A percentile compares a stretch with the other conserved stretches of the same genome.
Conservation (phyloP, 2,329 filamentous ascomycete genomes). For the Neopestalotiopsis sp. region DNA sequence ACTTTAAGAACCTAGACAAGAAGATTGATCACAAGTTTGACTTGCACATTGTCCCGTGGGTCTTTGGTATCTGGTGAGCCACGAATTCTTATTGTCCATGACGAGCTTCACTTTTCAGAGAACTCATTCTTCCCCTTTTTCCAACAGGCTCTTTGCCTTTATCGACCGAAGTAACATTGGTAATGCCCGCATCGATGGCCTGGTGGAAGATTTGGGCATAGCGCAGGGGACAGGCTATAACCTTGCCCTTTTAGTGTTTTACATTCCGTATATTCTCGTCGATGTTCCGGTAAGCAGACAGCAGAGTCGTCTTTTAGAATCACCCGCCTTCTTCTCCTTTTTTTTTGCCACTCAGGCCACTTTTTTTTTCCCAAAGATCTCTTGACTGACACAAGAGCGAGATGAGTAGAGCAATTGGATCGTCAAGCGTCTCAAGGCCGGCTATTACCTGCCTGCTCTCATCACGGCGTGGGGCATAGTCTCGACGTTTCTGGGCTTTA, state of each 20-base stretch:
- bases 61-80: conserved; percentile 30
- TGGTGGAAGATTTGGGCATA: conserved; percentile 65
- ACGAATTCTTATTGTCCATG: not conserved
- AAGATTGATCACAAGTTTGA: conserved; percentile 29
- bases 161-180: conserved; percentile 77
- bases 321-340: not conserved
- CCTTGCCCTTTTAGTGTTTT: conserved; percentile 79
- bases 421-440: conserved; percentile 78
- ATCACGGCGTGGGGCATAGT: conserved; percentile 76
- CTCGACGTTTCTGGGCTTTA: conserved; percentile 74
- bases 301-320: conserved; percentile 36
- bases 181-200: conserved; percentile 68
- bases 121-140: not conserved
- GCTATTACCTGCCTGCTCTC: conserved; percentile 80
- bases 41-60: conserved; percentile 29
- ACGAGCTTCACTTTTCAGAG: not conserved
- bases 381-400: conserved; percentile 17
- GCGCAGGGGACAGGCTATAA: conserved; percentile 70
- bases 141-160: conserved; percentile 46
- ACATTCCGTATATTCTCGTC: conserved; percentile 82
- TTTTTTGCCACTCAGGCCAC: not conserved
- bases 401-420: conserved; percentile 71
- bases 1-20: conserved; percentile 22
- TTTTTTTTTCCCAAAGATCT: not conserved
- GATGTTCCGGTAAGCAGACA: conserved; percentile 53